phyloP scores from a whole-genome alignment of 2,329 filamentous ascomycete species.

The Monilinia fructigena region DNA sequence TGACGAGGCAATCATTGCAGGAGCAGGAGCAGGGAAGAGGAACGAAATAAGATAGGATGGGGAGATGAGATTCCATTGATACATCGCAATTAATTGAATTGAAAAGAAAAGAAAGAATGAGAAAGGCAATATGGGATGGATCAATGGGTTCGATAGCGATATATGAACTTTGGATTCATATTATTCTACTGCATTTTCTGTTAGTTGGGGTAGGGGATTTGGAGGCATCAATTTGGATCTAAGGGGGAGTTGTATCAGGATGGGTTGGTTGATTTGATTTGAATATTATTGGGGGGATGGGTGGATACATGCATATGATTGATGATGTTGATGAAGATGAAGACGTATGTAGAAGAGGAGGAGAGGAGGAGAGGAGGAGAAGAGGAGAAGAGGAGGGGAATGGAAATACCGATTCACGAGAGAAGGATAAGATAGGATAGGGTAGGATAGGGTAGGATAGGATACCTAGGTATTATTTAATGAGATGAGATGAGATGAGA shows the following conservation, averaged over 20 bases:
- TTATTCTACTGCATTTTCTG: constrained; percentile 10
- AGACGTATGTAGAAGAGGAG: not conserved
- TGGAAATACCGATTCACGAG: no score
- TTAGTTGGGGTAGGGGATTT: not conserved
- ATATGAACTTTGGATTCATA: not conserved
- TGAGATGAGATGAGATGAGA: no score
- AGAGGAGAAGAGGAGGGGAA: no score
- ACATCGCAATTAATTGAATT: not conserved
- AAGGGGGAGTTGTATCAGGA: not conserved
- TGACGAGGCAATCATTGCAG: not conserved
- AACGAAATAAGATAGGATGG: not conserved
- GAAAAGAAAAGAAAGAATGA: not conserved
- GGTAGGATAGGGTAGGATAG: no score
- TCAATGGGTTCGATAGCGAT: not conserved
- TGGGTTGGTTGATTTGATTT: not conserved
- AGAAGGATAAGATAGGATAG: no score
- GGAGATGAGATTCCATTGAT: not conserved
- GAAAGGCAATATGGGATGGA: not conserved
- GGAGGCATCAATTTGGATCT: not conserved
- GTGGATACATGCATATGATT: not conserved
- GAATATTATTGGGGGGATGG: not conserved
- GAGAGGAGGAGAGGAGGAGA: not conserved
- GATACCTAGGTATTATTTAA: no score
- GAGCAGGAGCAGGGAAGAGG: not conserved
- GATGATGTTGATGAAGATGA: not conserved